Percentiles rank a stretch among this genome's conserved stretches.
Conservation (phyloP, 2,329 filamentous ascomycete species). For the Venturia nashicola region DNA sequence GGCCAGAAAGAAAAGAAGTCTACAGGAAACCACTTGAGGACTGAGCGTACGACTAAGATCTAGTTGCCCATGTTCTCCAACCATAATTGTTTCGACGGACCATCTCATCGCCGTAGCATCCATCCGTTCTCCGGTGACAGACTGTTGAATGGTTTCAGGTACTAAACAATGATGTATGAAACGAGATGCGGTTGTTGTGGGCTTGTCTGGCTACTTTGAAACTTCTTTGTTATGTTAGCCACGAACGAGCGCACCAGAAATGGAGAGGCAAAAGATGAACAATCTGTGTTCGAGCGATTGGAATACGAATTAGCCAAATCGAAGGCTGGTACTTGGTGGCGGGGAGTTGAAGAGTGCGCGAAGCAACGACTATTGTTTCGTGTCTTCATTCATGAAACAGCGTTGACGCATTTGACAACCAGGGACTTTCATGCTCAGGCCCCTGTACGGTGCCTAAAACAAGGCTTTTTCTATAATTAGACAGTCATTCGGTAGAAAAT, state of each 20-base stretch:
- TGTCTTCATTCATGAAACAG: neutral
- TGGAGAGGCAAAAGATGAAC: too few relatives aligned
- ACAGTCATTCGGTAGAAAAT: neutral
- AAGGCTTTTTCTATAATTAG: too few relatives aligned
- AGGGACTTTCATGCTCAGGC: neutral
- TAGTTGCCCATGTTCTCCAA: neutral
- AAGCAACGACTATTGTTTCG: neutral
- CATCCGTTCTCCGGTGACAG: neutral
- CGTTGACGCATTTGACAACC: neutral
- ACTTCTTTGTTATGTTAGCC: neutral
- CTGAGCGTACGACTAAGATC: neutral
- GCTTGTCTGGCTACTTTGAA: neutral
- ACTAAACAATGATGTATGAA: neutral
- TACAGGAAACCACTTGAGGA: neutral
- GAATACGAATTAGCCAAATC: too few relatives aligned
- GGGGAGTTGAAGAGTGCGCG: neutral
- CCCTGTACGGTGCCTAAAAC: neutral
- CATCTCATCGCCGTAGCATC: neutral
- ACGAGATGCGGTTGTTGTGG: neutral
- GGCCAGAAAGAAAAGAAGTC: neutral
- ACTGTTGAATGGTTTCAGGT: neutral
- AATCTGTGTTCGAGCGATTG: too few relatives aligned
- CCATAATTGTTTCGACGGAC: neutral
- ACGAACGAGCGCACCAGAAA: neutral
- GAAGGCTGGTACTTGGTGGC: too few relatives aligned